Evolutionary conservation across 768 basidiomycete species (phyloP).

Genomic region (Trametes elegans): DNA sequence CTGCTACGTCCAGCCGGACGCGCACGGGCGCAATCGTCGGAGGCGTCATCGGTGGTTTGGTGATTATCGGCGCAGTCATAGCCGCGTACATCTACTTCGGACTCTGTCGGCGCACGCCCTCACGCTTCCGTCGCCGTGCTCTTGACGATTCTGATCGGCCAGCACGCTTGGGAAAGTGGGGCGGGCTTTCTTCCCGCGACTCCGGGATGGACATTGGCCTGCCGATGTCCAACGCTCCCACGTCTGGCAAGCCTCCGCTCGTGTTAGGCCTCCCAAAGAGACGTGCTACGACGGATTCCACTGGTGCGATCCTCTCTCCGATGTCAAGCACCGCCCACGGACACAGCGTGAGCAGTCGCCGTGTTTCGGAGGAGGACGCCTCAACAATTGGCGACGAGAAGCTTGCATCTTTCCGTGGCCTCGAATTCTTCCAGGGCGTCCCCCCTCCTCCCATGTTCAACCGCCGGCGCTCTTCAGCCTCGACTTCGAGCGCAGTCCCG

Average conservation of each 20-base stretch:
- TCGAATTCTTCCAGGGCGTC: conserved; percentile 17
- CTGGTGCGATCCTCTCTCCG: conserved; percentile 10
- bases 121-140: conserved; percentile 17
- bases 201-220: conserved; percentile 16
- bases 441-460: conserved; percentile 4
- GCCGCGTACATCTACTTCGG: conserved; percentile 31
- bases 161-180: conserved; percentile 16
- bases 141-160: neutral
- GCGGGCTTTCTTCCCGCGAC: conserved; percentile 23
- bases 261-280: conserved; percentile 1
- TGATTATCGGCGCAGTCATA: conserved; percentile 36
- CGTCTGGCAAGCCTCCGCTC: conserved; percentile 3
- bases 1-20: conserved; percentile 11
- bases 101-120: conserved; percentile 19
- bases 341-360: conserved; percentile 2
- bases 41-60: conserved; percentile 47
- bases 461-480: conserved; percentile 11
- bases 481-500: neutral
- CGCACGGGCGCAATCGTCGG: conserved; percentile 50
- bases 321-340: conserved; percentile 14
- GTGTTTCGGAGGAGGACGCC: conserved; percentile 15
- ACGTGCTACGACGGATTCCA: conserved; percentile 14
- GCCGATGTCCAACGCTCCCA: conserved; percentile 7
- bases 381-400: conserved; percentile 12
- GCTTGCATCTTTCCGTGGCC: neutral